Base-by-base conservation (phyloP, 2,329 filamentous ascomycete species). In the Neoarthrinium moseri region DNA sequence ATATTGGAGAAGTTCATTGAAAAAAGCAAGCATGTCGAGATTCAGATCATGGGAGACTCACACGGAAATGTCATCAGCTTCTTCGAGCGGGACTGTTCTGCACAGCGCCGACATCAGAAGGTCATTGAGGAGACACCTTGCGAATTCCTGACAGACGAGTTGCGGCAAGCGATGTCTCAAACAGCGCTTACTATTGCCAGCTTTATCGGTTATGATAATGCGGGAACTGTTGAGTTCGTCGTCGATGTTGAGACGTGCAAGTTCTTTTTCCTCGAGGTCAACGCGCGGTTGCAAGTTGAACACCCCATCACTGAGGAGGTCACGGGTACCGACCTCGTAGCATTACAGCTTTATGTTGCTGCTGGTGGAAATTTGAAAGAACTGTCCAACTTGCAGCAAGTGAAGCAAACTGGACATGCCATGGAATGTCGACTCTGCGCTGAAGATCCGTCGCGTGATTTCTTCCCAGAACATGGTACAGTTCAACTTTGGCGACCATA, bases 221-320 rank as follows among this genome's bases (percentile, higher is more conserved):
- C 63, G 1, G 69, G 68, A 2, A 72, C 69, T 0, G 65, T 71
- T 1, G 69, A 72, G 50, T 72, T 70, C 29, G 51, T 73, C 0
- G 57, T 67, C 6, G 63, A 69, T 37, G 53, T 54, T 10, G 49
- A 52, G 6, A 58, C 56, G 0, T 54, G 51, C 0, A 48, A 56
- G 4, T 71, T 68, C 46, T 74, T 67, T 51, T 73, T 74, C 45
- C 58, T 73, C n/a, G 71, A 74, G 48, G 62, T 73, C 41, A 74
- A 74, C 43, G 60, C 69, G 0, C 56, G 71, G 3, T 52, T 74
- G 7, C 71, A 74, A 46, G 70, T 73, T 8, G 70, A 73, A 50
- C 72, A 77, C 52, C 63, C 67, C 18, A 64, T 64, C 15, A 63
- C 61, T 2, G 61, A 63, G 43, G 55, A 53, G 10, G 46, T 50